Evolutionary conservation across 1,284 basidiomycete species (phyloP), one percentile per base, ranked within the genome.

Genomic region (Ustilago nuda): DNA sequence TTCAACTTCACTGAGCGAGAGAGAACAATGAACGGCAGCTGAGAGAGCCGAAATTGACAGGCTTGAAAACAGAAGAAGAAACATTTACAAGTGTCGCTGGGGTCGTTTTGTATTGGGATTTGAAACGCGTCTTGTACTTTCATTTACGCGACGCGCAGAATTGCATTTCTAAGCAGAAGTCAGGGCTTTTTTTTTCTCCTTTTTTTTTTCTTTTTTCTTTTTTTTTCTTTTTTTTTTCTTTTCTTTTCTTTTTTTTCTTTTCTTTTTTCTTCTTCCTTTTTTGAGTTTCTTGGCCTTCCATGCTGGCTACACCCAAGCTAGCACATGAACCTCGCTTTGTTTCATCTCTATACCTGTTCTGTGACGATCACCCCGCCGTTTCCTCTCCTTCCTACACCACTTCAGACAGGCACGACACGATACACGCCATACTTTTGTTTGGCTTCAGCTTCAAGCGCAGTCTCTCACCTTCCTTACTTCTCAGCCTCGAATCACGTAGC

Each of bases 101-200:
- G 23, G 17, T 32, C 3, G 13, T 56, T 27, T 56, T 43, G 55
- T 56, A 56, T 32, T 57, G 15, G 13, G 37, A 6, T 6, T 6
- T 8, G n/a, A 45, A 12, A 36, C 53, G 53, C 36, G 53, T 41
- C 12, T 32, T 51, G 27, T 8, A 30, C 17, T 51, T 51, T 33
- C 12, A 51, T 51, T 51, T 51, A 51, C 48, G 48, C 30, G 48
- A 51, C 48, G 48, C 48, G 48, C 23, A 23, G 12, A 51, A 3
- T 41, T 12, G 48, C 48, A 51, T 51, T 51, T 51, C 48, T 30
- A 51, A 51, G 48, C 27, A 30, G 48, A 5, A 27, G 23, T 27
- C 23, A 27, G 23, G 23, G 23, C 23, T 27, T 27, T 27, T 27
- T 27, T 27, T 27, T 3, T n/a, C n/a, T n/a, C n/a, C n/a, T n/a